Evolutionary conservation across 352 stramenopile species (phyloP), one percentile per base, ranked within the genome.

Genomic region (Phytophthora ramorum): DNA sequence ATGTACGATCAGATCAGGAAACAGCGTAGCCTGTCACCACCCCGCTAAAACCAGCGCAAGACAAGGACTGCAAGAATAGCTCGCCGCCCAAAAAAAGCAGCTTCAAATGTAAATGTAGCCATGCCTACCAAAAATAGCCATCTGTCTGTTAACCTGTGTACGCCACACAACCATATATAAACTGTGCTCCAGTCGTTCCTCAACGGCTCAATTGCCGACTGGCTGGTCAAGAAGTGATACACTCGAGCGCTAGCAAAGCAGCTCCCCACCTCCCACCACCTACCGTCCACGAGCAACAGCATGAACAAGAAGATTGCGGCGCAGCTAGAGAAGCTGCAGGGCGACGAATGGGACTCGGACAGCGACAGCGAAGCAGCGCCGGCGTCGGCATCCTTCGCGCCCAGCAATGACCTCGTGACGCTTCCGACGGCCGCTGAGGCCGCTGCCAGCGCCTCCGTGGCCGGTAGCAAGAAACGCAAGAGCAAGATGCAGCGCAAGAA

Each of bases 281-380:
- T 30, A 20, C 19, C 10, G 53, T 16, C 24, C 24, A 28, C 9
- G 9, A 41, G 9, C 16, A 17, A 4, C 45, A 80, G 47, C 52
- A 88, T 90, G 76, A 90, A 74, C 77, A 90, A 91, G 74, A 89
- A 89, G 67, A 81, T 93, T 40, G 78, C 82, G 7, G 79, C 75
- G 66, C 83, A 95, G 70, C 63, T 95, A 50, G 79, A 90, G 69
- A 92, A 93, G 78, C 78, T 93, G 14, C 80, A 91, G 59, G 84
- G 85, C 17, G 83, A 81, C 59, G 87, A 95, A 61, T 95, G 87
- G 87, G 83, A 95, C 77, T 95, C 87, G 60, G 87, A 93, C 73
- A 92, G 81, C 58, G 86, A 92, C 45, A 62, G 45, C 52, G 87
- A 94, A 71, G 67, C 83, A 52, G 66, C 59, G 12, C 35, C 58